phyloP scores from a whole-genome alignment of 139 green algal species.

The Haematococcus lacustris region DNA sequence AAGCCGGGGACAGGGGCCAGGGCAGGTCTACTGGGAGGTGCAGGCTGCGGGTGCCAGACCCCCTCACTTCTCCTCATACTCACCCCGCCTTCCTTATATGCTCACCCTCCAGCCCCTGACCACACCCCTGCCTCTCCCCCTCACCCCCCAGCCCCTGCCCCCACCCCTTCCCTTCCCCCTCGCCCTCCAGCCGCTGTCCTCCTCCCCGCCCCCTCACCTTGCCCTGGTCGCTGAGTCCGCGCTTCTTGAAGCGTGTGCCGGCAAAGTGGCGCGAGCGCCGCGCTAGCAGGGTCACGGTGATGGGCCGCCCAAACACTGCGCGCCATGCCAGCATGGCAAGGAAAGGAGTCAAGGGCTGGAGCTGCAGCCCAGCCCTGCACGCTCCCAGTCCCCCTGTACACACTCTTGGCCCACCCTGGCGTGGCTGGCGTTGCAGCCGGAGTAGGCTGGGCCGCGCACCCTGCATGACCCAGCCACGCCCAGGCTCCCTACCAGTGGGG shows the following conservation, averaged over 20 bases:
- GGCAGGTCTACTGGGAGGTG: too few species aligned
- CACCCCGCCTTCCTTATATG: not conserved
- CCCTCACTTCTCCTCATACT: too few species aligned
- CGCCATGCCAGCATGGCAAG: not conserved
- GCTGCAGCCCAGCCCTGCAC: not conserved
- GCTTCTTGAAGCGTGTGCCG: slow-evolving; percentile 91
- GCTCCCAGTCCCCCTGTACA: too few species aligned
- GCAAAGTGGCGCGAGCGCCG: slow-evolving; percentile 89
- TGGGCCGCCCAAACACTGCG: slow-evolving; percentile 65
- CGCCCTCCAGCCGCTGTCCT: not conserved
- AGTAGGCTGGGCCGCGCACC: too few species aligned
- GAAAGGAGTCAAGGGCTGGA: not conserved
- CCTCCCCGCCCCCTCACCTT: slow-evolving; percentile 13
- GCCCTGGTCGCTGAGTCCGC: slow-evolving; percentile 78
- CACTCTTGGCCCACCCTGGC: too few species aligned
- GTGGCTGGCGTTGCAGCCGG: too few species aligned
- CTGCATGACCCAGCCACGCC: too few species aligned
- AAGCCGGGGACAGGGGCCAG: too few species aligned
- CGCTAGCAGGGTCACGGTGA: slow-evolving; percentile 84
- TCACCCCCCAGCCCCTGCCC: not conserved
- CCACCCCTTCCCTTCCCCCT: too few species aligned
- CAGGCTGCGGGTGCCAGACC: too few species aligned
- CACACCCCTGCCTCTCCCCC: too few species aligned
- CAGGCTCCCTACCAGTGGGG: too few species aligned
- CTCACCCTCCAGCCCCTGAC: not conserved